Base-by-base conservation (phyloP, 306 rosid genomes). In the Cicer bijugum region DNA sequence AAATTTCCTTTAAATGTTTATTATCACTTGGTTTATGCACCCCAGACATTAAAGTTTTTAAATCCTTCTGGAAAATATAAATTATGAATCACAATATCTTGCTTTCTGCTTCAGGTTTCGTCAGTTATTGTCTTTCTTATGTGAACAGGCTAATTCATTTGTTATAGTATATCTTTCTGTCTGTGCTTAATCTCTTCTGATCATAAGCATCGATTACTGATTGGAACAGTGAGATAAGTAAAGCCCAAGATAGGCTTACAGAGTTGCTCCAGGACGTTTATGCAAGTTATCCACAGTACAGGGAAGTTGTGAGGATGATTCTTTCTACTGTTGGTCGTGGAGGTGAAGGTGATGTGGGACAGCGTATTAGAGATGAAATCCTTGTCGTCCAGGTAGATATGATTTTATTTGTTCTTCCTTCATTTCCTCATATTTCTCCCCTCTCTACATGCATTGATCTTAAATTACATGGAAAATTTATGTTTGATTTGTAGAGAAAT, bases 311-410 rank as follows among this genome's bases (percentile, higher is more conserved):
- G 76, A 82, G 90, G 75, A 91, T 94, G 96, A 89, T 94, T 77
- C 45, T 94, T 92, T 91, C 99, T 47, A 91, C 99, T 68, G 90
- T 94, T 79, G 99, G 99, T 10, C 97, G 97, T 64, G 99, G 99
- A 77, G 99, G 97, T 67, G 91, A 94, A 86, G 97, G 99, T 57
- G 99, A 89, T 81, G 97, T 94, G 23, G 99, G 99, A 78, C 99
- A 94, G 83, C 85, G 99, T 81, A 91, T 94, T 86, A 91, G 99
- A 46, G 99, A 94, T 84, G 99, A 94, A 81, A 94, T 94, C 82
- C 87, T 94, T 81, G 96, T 94, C 70, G 76, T 94, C 75, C 99
- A 94, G 92, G 99, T 94, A 71, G 33, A 64, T 60, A 52, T 61
- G 46, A 52, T 81, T 79, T 46, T 50, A 17, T 72, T 20, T 78